These are phyloP conservation scores for Conticribra weissflogii DNA, from an alignment of 108 stramenopile species.

Conservation along the genomic window DNA sequence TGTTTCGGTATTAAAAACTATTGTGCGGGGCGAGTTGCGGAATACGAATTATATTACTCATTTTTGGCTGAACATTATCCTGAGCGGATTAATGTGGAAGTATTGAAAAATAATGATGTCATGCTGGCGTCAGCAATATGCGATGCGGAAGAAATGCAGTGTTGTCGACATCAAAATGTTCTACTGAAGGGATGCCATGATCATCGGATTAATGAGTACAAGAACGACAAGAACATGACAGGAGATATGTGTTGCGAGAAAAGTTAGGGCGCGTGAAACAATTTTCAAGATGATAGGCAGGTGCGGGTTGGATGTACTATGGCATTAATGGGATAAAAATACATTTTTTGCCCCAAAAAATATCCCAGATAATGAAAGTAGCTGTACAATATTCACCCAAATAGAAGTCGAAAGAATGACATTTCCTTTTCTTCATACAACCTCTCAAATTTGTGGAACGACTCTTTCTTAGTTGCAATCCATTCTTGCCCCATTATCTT, in stretches of 20 bases:
- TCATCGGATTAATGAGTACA: slow-evolving; percentile 22
- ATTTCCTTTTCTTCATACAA: slow-evolving; percentile 7
- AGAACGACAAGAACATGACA: background rate
- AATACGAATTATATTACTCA: slow-evolving; percentile 38
- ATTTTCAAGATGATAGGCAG: no score
- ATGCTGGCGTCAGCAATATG: slow-evolving; percentile 27
- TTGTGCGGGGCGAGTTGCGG: slow-evolving; percentile 31
- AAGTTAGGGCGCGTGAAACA: no score
- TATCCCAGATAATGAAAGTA: background rate
- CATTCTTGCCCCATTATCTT: slow-evolving; percentile 47
- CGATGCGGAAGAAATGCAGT: slow-evolving; percentile 30
- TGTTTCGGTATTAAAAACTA: slow-evolving; percentile 6
- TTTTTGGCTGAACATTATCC: slow-evolving; percentile 26
- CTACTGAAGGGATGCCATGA: slow-evolving; percentile 47
- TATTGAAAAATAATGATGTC: slow-evolving; percentile 9
- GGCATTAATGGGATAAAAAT: no score
- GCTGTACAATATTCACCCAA: background rate
- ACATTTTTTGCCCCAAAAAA: no score
- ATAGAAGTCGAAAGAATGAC: background rate
- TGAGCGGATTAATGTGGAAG: slow-evolving; percentile 24
- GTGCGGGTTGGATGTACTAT: no score
- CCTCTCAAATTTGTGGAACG: slow-evolving; percentile 41
- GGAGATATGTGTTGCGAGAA: slow-evolving; percentile 35
- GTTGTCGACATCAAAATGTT: slow-evolving; percentile 27
- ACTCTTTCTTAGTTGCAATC: slow-evolving; percentile 22